Evolutionary conservation across 306 rosid species (phyloP).

Genomic region (Cucurbita maxima): DNA sequence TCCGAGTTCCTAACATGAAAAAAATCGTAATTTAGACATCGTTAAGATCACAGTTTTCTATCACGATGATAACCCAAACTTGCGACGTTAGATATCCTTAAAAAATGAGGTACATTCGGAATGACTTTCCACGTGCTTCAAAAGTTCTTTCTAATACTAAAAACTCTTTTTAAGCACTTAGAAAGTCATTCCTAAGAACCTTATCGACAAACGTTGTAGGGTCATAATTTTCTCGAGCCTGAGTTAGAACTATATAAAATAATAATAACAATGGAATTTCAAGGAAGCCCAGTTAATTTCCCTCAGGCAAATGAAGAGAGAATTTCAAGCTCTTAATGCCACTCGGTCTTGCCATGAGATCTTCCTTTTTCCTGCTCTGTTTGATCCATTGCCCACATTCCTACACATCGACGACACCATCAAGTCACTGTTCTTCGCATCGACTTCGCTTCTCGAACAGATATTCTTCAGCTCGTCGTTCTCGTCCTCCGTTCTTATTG

Average conservation of each 20-base stretch:
- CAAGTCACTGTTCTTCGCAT: constrained; percentile 50
- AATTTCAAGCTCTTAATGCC: constrained; percentile 66
- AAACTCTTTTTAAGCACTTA: background rate
- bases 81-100: background rate
- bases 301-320: background rate
- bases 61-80: background rate
- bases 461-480: constrained; percentile 69
- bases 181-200: background rate
- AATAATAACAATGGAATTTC: background rate
- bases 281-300: background rate
- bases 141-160: too few species aligned
- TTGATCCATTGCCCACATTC: constrained; percentile 55
- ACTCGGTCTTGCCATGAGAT: constrained; percentile 97
- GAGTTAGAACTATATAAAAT: background rate
- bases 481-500: constrained; percentile 37
- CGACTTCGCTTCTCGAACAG: constrained; percentile 27
- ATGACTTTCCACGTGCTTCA: background rate
- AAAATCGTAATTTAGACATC: background rate
- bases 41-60: background rate
- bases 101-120: too few species aligned
- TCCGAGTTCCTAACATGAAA: background rate
- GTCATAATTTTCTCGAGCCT: background rate
- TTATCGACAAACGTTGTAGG: background rate
- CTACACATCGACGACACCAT: constrained; percentile 54
- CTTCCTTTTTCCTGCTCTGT: constrained; percentile 75